Conservation (phyloP, 306 rosid species). For the Gastrolobium villosum region DNA sequence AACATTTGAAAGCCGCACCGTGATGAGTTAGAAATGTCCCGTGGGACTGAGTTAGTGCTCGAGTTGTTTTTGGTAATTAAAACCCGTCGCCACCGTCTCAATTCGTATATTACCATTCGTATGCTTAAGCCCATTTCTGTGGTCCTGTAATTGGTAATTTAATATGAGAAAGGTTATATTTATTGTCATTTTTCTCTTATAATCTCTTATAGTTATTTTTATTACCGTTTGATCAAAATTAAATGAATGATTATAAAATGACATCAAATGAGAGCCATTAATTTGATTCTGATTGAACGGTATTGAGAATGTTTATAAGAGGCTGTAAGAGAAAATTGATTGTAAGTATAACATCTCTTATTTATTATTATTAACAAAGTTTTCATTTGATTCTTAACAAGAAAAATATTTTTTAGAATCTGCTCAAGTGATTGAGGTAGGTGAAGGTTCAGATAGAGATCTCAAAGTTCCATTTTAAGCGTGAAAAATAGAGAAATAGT, state of each 20-base stretch:
- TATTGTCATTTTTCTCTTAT: no score
- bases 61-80: not conserved
- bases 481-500: no score
- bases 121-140: not conserved
- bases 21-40: constrained; percentile 11
- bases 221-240: no score
- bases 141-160: not conserved
- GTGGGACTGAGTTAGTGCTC: not conserved
- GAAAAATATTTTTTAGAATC: not conserved
- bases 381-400: not conserved
- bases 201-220: no score
- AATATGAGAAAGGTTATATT: no score
- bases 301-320: no score
- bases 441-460: not conserved
- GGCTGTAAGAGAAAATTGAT: no score
- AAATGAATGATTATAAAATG: no score
- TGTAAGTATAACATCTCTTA: no score
- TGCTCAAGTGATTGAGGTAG: not conserved
- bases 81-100: no score
- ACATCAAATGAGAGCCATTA: no score
- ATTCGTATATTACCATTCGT: not conserved
- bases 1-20: constrained; percentile 26
- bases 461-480: not conserved
- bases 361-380: not conserved
- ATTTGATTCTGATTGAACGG: no score